Evolutionary conservation across 129 eudicot species (phyloP).

Genomic region (Arctium minus): DNA sequence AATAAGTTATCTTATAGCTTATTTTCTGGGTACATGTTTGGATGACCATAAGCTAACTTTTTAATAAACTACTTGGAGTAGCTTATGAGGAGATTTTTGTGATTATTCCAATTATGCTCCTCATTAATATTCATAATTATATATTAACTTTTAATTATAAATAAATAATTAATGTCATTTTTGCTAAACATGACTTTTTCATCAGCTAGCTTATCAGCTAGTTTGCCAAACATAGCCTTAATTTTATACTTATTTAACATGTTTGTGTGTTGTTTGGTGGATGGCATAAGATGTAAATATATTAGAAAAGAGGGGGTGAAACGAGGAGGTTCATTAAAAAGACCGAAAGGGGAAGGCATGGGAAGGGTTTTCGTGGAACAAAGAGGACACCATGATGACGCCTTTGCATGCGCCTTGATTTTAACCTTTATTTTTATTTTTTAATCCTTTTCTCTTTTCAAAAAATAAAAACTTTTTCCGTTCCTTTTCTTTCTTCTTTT

Average conservation of each 20-base stretch:
- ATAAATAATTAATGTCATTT: no score
- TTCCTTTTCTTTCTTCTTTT: not conserved
- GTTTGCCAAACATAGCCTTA: not conserved
- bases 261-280: not conserved
- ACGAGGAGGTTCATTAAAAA: not conserved
- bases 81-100: no score
- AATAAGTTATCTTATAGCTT: no score
- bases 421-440: not conserved
- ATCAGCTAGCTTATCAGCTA: no score
- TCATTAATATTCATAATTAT: no score
- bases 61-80: no score
- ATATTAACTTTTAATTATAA: no score
- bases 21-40: no score
- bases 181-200: no score
- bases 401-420: constrained; percentile 78
- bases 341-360: constrained; percentile 13
- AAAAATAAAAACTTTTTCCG: constrained; percentile 19
- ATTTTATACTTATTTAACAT: not conserved
- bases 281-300: constrained; percentile 21
- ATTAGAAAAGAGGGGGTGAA: not conserved
- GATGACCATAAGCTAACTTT: no score
- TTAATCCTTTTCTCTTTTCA: constrained; percentile 14
- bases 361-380: constrained; percentile 36
- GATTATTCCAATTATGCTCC: no score
- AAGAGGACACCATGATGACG: constrained; percentile 70